Percentiles rank a stretch among this genome's conserved stretches.
Evolutionary conservation across 106 monocot species (phyloP).

Genomic region (Allium cepa): DNA sequence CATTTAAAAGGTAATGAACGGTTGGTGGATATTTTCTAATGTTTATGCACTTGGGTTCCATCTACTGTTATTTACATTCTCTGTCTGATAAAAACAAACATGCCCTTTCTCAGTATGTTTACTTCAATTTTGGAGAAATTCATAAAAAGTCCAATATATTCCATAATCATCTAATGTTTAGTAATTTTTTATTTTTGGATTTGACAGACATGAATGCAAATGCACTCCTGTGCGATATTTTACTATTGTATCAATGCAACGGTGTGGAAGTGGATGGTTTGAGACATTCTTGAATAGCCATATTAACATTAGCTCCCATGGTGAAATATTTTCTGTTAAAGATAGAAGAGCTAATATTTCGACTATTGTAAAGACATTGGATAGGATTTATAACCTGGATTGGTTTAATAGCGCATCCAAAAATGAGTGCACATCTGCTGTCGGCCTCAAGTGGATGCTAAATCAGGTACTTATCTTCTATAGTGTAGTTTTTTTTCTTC

Average conservation of each 20-base stretch:
- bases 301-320: conserved; percentile 18
- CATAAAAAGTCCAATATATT: no score
- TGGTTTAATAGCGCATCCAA: conserved; percentile 18
- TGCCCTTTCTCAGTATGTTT: no score
- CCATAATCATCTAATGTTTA: no score
- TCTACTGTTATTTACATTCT: no score
- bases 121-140: background rate
- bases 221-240: conserved; percentile 43
- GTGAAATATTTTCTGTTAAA: conserved; percentile 19
- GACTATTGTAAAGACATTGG: conserved; percentile 8
- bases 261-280: conserved; percentile 66
- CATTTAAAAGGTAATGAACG: conserved; percentile 26
- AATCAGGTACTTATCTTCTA: conserved; percentile 23
- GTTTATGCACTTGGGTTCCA: no score
- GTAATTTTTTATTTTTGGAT: background rate
- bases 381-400: conserved; percentile 20
- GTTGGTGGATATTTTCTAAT: no score
- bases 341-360: conserved; percentile 18
- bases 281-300: conserved; percentile 29
- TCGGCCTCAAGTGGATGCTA: conserved; percentile 22
- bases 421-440: conserved; percentile 21
- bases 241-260: conserved; percentile 52
- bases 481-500: no score
- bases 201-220: conserved; percentile 36
- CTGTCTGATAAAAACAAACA: no score